A percentile compares a stretch with the other conserved stretches of the same genome.
Conservation (phyloP, 1,284 basidiomycete species). For the Austroboletus novae-zelandiae region DNA sequence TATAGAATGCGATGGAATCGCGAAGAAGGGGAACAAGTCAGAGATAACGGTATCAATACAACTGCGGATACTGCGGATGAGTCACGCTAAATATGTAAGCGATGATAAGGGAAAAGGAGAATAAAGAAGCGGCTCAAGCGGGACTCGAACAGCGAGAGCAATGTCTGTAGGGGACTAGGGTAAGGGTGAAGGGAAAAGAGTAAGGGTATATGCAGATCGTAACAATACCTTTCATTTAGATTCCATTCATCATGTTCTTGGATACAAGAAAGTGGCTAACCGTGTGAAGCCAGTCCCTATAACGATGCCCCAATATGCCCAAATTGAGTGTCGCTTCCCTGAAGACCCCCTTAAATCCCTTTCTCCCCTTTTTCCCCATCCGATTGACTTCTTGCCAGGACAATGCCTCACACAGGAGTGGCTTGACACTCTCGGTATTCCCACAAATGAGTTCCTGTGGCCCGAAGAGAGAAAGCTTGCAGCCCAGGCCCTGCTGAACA, state of each 20-base stretch:
- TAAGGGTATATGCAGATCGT: too few species aligned
- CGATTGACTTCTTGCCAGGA: not conserved
- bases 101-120: too few species aligned
- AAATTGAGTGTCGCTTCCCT: conserved; percentile 7
- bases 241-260: not conserved
- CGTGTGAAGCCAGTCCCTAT: conserved; percentile 11
- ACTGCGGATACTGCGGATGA: too few species aligned
- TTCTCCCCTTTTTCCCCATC: not conserved
- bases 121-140: too few species aligned
- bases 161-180: too few species aligned
- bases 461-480: conserved; percentile 24
- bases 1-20: too few species aligned
- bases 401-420: not conserved
- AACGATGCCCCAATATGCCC: conserved; percentile 15
- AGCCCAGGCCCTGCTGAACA: not conserved
- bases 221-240: not conserved
- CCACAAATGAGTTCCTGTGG: conserved; percentile 21
- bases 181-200: too few species aligned
- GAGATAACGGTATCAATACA: too few species aligned
- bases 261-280: not conserved
- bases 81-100: too few species aligned
- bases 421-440: not conserved
- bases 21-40: too few species aligned
- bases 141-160: too few species aligned
- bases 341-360: conserved; percentile 4